Evolutionary conservation across 2,329 filamentous ascomycete genomes (phyloP), one percentile per base, ranked within the genome.

Genomic region (Xylariaceae sp.): DNA sequence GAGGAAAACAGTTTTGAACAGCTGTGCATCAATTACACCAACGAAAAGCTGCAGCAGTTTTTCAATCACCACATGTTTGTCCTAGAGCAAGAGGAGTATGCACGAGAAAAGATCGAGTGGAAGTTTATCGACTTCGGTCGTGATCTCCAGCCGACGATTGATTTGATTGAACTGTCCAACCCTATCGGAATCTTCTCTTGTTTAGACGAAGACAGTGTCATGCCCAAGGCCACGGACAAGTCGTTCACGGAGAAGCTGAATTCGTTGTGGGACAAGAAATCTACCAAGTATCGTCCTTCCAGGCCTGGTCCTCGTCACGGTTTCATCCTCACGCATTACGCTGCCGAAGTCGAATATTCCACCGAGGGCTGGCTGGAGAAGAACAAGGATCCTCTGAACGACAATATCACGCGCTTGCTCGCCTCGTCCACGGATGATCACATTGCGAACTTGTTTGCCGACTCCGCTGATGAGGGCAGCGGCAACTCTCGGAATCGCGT

Each of bases 51-150:
- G 5, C 94, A 99, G 71, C 94, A 99, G 67, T 99, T 99, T 74
- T 99, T 99, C 83, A 99, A 99, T 70, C 94, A 99, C 72, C 95
- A 99, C 78, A 99, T 99, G 94, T 99, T 99, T 71, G 94, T 99
- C 8, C 80, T 99, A 6, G 94, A 99, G 73, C 94, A 99, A 71
- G 94, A 99, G 73, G 94, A 99, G 73, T 99, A 99, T 73, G 92
- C 94, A 7, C 82, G 93, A 52, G 94, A 99, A 72, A 90, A 97
- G 74, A 99, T 99, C 67, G 94, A 99, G 75, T 99, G 94, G 94
- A 92, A 97, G 71, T 99, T 99, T 73, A 99, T 99, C 71, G 94
- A 99, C 74, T 99, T 99, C 72, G 94, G 94, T 15, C 92, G 92
- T 62, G 94, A 99, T 71, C 80, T 99, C 30, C 95, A 99, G 73